Evolutionary conservation across 2,329 filamentous ascomycete species (phyloP).

Genomic region (Amylocarpus encephaloides): DNA sequence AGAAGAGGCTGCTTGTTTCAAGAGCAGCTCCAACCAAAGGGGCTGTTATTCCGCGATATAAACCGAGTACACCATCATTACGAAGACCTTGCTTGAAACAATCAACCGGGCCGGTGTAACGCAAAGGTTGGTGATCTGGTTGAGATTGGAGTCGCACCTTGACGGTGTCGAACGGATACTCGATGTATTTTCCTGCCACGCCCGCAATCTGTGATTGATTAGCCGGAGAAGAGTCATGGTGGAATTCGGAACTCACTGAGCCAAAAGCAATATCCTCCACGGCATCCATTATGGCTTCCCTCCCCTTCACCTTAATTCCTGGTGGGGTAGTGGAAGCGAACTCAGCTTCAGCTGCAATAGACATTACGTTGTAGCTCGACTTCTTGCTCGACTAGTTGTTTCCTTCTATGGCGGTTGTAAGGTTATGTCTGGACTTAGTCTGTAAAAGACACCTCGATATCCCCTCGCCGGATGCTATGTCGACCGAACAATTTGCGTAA

Average conservation of each 20-base stretch:
- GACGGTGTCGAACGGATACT: constrained; percentile 97
- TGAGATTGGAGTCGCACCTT: constrained; percentile 98
- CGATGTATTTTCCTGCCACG: constrained; percentile 88
- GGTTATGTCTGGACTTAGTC: no score
- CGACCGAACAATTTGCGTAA: no score
- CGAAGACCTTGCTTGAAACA: constrained; percentile 85
- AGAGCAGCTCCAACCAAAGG: constrained; percentile 85
- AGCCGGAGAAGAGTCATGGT: not conserved
- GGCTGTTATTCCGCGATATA: constrained; percentile 91
- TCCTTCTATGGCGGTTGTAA: no score
- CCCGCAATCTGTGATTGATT: constrained; percentile 58
- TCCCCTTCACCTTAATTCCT: constrained; percentile 14
- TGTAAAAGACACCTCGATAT: no score
- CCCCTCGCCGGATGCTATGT: no score
- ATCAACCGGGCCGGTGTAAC: constrained; percentile 81
- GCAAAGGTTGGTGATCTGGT: constrained; percentile 72
- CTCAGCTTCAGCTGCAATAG: constrained; percentile 21
- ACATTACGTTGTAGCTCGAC: constrained; percentile 16
- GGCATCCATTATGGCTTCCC: constrained; percentile 44
- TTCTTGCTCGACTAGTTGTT: no score
- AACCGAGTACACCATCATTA: constrained; percentile 62
- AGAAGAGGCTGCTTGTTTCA: constrained; percentile 88
- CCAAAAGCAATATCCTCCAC: constrained; percentile 84
- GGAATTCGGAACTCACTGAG: constrained; percentile 51
- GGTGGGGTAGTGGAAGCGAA: constrained; percentile 13